Base-by-base conservation (phyloP, 2,329 filamentous ascomycete genomes). In the Hortaea sp. region DNA sequence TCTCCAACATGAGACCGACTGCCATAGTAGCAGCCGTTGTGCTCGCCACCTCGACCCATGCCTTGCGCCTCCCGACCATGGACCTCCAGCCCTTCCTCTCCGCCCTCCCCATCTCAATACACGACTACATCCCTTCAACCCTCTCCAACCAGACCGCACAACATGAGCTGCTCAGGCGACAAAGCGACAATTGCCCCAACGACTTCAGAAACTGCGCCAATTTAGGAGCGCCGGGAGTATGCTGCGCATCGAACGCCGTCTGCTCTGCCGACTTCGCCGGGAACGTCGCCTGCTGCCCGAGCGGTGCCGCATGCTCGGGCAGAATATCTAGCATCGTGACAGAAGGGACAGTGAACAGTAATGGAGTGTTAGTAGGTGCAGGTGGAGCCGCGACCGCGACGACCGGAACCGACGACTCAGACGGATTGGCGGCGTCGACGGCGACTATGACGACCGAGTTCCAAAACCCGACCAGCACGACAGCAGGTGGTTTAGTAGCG, bases 271-370 rank as follows among this genome's bases (percentile, higher is more conserved):
- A 82, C 61, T 63, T 64, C 37, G 74, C 70, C 34, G 70, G 77
- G 45, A 69, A 79, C 50, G 73, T 81, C 45, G 79, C 78, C 27
- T 82, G 79, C 67, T 82, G 79, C 63, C 77, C 77, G 0, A 68
- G 64, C 28, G 72, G 74, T 43, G 73, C 74, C 10, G 71, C 66
- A 29, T 82, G 79, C 57, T 81, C 78, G 0, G 79, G 79, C 2
- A 71, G 67, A 6, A 68, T 81, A 7, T 62, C 51, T 6, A 58
- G 58, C 12, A 51, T 61, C 29, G 58, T 63, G 10, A 64, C 67
- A 0, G 62, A 55, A 30, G 62, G 62, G 7, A 60, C 57, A 7
- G 49, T 64, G 37, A 53, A 56, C 35, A 51, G 50, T 7, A 46
- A 57, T 48, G 59, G 59, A 5, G 49, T 40, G 2, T 27, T 58